These are phyloP conservation scores for Platanus orientalis DNA, from an alignment of 164 flowering plant genomes.

Conservation along the genomic window DNA sequence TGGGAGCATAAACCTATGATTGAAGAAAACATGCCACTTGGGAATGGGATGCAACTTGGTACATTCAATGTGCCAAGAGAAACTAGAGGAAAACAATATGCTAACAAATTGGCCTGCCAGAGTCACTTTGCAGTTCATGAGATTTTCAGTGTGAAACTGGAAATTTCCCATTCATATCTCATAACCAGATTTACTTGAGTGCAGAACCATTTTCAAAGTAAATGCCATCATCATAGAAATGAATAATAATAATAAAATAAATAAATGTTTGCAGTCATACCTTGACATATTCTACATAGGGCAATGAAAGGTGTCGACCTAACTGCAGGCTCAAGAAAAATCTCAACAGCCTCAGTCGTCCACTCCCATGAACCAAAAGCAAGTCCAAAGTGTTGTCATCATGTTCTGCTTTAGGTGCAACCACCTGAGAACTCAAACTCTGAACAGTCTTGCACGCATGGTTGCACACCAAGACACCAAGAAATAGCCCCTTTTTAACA, in stretches of 20 bases:
- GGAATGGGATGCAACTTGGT: not conserved
- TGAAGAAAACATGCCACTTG: not conserved
- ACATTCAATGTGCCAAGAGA: not conserved
- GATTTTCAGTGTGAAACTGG: not conserved
- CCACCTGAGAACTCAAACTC: slow-evolving; percentile 86
- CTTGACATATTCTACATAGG: slow-evolving; percentile 94
- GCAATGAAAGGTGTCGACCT: slow-evolving; percentile 83
- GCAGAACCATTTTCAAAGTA: not conserved
- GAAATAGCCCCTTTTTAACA: slow-evolving; percentile 65
- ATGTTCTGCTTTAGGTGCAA: slow-evolving; percentile 94
- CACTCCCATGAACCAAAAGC: slow-evolving; percentile 86
- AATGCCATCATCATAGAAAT: not conserved
- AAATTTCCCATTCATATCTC: not conserved
- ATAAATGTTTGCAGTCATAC: slow-evolving; percentile 30
- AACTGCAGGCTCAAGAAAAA: slow-evolving; percentile 78
- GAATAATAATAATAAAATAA: no score
- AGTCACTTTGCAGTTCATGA: not conserved
- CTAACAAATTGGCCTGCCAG: not conserved
- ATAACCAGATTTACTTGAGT: not conserved
- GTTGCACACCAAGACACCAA: slow-evolving; percentile 90
- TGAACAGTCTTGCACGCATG: slow-evolving; percentile 97
- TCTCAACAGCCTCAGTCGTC: slow-evolving; percentile 67
- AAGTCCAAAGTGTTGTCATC: slow-evolving; percentile 84
- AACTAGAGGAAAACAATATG: not conserved
- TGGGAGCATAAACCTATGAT: no score